A percentile compares a stretch with the other conserved stretches of the same genome.
Evolutionary conservation across 352 stramenopile genomes (phyloP).

Genomic region (Phytophthora fragariae): DNA sequence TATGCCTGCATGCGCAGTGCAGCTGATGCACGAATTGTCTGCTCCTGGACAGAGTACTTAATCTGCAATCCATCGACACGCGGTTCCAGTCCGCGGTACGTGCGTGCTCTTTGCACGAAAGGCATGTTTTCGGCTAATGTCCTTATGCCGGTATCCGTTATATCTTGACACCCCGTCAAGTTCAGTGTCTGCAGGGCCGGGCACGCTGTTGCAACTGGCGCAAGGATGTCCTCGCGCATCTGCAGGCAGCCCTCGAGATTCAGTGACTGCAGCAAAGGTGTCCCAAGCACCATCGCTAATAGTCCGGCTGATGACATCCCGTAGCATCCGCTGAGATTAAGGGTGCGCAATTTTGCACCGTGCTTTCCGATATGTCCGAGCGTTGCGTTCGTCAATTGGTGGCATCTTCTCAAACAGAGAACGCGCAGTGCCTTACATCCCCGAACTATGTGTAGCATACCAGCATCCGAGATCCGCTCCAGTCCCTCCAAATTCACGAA

Average conservation of each 20-base stretch:
- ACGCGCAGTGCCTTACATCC: slow-evolving; percentile 65
- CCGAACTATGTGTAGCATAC: slow-evolving; percentile 53
- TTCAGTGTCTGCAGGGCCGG: slow-evolving; percentile 73
- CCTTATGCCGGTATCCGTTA: slow-evolving; percentile 72
- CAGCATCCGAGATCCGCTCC: slow-evolving; percentile 58
- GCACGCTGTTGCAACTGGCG: slow-evolving; percentile 57
- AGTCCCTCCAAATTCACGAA: slow-evolving; percentile 83
- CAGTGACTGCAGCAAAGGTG: slow-evolving; percentile 62
- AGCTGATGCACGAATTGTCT: slow-evolving; percentile 76
- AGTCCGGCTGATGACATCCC: slow-evolving; percentile 65
- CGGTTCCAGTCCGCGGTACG: slow-evolving; percentile 73
- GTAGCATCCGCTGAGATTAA: slow-evolving; percentile 75
- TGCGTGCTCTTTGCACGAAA: slow-evolving; percentile 61
- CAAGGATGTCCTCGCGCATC: slow-evolving; percentile 80
- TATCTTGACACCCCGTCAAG: slow-evolving; percentile 78
- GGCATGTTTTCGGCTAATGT: slow-evolving; percentile 78
- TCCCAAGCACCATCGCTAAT: slow-evolving; percentile 57
- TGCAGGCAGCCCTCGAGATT: slow-evolving; percentile 73
- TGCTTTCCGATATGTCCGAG: slow-evolving; percentile 61
- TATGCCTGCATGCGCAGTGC: slow-evolving; percentile 76
- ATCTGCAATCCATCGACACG: slow-evolving; percentile 55
- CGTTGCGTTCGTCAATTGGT: slow-evolving; percentile 63
- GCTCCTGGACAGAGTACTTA: slow-evolving; percentile 80
- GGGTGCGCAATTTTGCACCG: slow-evolving; percentile 49
- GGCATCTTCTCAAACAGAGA: slow-evolving; percentile 66